A percentile compares a stretch with the other conserved stretches of the same genome.
These are phyloP conservation scores for Cryphonectria parasitica DNA, from an alignment of 2,329 filamentous ascomycete genomes.

Conservation along the genomic window DNA sequence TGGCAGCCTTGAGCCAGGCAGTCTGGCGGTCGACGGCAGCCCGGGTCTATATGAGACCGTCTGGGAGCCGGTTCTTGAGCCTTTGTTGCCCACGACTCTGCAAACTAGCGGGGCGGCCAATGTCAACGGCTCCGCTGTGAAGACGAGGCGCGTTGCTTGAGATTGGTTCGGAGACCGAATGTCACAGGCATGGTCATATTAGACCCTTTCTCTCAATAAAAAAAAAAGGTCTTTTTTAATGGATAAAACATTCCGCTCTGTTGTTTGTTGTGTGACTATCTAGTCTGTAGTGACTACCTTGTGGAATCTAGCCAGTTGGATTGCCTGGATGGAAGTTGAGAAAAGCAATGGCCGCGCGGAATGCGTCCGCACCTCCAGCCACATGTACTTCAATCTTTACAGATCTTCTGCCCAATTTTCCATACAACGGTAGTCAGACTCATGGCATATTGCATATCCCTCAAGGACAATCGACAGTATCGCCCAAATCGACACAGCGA, in stretches of 20 bases:
- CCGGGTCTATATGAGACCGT: constrained; percentile 51
- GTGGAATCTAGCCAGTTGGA: not conserved
- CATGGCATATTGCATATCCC: not conserved
- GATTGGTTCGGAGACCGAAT: not conserved
- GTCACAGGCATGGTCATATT: not conserved
- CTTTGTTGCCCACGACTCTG: constrained; percentile 46
- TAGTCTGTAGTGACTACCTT: not conserved
- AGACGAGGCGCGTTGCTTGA: not conserved
- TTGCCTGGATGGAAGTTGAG: not conserved
- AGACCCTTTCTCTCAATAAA: not conserved
- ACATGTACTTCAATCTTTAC: not conserved
- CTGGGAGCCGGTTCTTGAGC: constrained; percentile 49
- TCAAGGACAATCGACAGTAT: not conserved
- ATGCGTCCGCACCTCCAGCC: not conserved
- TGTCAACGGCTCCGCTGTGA: constrained; percentile 31
- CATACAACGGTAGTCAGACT: not conserved
- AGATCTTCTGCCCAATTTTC: not conserved
- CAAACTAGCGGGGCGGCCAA: constrained; percentile 43
- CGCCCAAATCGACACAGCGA: not conserved
- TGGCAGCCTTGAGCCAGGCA: constrained; percentile 52
- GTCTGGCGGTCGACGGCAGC: constrained; percentile 46
- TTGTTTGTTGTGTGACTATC: not conserved
- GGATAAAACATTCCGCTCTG: not conserved
- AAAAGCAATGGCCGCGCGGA: not conserved
- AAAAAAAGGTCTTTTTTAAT: not conserved